Evolutionary conservation across 2,329 filamentous ascomycete genomes (phyloP), one percentile per base, ranked within the genome.

Genomic region (Monosporascus sp.): DNA sequence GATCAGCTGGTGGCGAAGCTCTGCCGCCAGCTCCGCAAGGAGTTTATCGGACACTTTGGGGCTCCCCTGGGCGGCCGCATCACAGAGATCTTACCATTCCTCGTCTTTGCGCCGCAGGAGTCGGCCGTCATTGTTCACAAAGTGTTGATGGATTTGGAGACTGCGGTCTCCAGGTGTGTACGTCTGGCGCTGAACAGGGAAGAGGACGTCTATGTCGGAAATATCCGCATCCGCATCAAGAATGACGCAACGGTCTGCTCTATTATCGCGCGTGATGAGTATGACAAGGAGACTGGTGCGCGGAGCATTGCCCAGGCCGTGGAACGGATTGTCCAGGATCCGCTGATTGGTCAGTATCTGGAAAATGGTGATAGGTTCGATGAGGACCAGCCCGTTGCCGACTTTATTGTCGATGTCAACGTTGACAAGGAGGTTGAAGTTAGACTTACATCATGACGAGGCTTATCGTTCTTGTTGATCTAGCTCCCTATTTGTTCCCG

Each of bases 51-150:
- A 11, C 50, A 55, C 7, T 59, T 59, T n/a, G 50, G 38, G 22
- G 57, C 55, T 8, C 57, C 58, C 6, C 26, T 60, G 26, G 49
- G 49, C 20, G 58, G 59, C 11, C 56, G 58, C 2, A 56, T 60
- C 44, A 53, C 53, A 4, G 56, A 58, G 38, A 52, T 61, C 49
- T 17, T 61, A 3, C 58, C 59, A 11, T 61, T 60, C 35, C 49
- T 60, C 17, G 31, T 43, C 7, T 61, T 61, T 38, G 49, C 54
- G 24, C 45, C 27, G 24, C 35, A 20, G 5, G 58, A 62, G 53
- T 19, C 55, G 5, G 52, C 56, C 20, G 50, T 59, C 43, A 50
- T 57, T 7, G 51, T 35, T 7, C 50, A 55, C 27, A 52, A 50
- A 31, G 45, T 8, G 22, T 17, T 54, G 19, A 48, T 50, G 41